Base-by-base conservation (phyloP, 495 filamentous ascomycete genomes). In the Xylaria venustula region DNA sequence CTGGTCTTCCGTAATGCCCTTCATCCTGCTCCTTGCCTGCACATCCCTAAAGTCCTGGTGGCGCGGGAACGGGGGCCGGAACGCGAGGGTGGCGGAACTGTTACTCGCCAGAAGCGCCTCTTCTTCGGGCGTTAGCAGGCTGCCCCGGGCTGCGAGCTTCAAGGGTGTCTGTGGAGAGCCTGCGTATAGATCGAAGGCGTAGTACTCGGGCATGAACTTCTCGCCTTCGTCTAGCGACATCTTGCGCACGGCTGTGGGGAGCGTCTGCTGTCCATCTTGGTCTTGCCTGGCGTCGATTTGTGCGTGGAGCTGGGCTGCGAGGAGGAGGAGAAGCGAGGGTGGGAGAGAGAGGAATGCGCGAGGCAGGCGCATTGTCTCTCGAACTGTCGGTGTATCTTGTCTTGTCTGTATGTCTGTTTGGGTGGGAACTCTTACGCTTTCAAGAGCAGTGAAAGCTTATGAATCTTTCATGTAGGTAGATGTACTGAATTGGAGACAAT, bases 201-300 rank as follows among this genome's bases (percentile, higher is more conserved):
- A 85, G 71, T 87, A 85, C 19, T 85, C 76, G 45, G 82, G 77
- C 64, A 87, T 87, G 75, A 97, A 93, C 77, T 93, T 98, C 71
- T 95, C 90, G 36, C 88, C 87, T 60, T 90, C 85, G 69, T 96
- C 90, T 4, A 70, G 75, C 49, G 83, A 86, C 91, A 96, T 96
- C 68, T 96, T 98, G 63, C 77, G 68, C 68, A 81, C 74, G 32
- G 75, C 71, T 59, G 80, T 69, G 63, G 81, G 75, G 62, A 81
- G 72, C 15, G 42, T 25, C 15, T 34, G 42, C 14, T 15, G 20
- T 20, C n/a, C 50, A 48, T 61, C 41, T 25, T 52, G 23, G 22
- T 54, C 14, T 28, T 40, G 30, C 23, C 47, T 19, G 26, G 45
- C 5, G 65, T 67, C 48, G 62, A 69, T 75, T 34, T 67, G 67